Conservation (phyloP, 1,139 yeast species). For the Scheffersomyces stambukii region DNA sequence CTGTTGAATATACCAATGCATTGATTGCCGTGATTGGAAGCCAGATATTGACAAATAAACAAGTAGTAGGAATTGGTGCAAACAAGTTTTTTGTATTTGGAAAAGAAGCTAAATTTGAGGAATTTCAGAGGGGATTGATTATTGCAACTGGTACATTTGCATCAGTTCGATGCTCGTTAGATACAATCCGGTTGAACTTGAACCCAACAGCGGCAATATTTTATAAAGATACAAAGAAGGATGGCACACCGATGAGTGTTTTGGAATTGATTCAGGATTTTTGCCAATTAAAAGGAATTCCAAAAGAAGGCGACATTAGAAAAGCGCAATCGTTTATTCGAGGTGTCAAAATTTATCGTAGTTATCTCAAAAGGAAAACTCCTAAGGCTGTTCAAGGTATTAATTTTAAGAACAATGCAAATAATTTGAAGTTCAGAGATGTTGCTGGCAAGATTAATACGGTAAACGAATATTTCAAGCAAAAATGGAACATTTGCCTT, state of each 20-base stretch:
- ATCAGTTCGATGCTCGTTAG: slow-evolving; percentile 10
- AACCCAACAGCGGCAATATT: slow-evolving; percentile 12
- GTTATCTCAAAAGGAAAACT: slow-evolving; percentile 7
- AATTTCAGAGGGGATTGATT: slow-evolving; percentile 10
- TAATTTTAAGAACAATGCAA: slow-evolving; percentile 7
- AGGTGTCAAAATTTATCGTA: slow-evolving; percentile 11
- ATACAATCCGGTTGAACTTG: slow-evolving; percentile 8
- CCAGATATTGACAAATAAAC: slow-evolving; percentile 7
- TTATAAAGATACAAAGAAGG: slow-evolving; percentile 9
- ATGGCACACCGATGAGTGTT: slow-evolving; percentile 11
- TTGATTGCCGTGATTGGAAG: slow-evolving; percentile 11
- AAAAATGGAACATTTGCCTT: slow-evolving; percentile 8
- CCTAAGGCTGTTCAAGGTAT: slow-evolving; percentile 10
- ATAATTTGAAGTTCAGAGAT: slow-evolving; percentile 8
- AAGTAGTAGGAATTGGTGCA: slow-evolving; percentile 10
- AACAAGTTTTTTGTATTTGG: slow-evolving; percentile 11
- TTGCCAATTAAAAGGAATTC: slow-evolving; percentile 4
- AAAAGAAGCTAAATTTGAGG: slow-evolving; percentile 5
- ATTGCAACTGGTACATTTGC: slow-evolving; percentile 12
- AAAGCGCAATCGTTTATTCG: slow-evolving; percentile 8
- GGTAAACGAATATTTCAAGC: slow-evolving; percentile 8
- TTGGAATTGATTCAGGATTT: slow-evolving; percentile 10
- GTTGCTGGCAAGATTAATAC: slow-evolving; percentile 6
- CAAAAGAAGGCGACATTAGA: slow-evolving; percentile 6
- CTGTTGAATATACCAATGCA: slow-evolving; percentile 11